Evolutionary conservation across 192 early-diverging fungal genomes (phyloP).

Genomic region (Tieghemiomyces parasiticus): DNA sequence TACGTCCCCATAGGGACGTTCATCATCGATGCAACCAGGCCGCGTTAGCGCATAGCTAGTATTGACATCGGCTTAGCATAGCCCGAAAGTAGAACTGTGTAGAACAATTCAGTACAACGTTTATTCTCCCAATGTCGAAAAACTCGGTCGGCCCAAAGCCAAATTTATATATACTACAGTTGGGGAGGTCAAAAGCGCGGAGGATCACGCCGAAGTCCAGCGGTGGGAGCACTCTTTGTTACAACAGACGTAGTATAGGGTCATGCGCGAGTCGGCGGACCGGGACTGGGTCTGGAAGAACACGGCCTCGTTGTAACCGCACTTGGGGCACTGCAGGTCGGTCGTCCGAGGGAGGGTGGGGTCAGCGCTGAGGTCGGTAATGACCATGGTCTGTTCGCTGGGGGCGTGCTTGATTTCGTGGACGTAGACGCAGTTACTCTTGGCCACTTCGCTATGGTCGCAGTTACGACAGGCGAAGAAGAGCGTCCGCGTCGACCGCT

Average conservation of each 20-base stretch:
- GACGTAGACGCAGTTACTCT: constrained; percentile 55
- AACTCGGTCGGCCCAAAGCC: too few species aligned
- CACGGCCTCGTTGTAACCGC: constrained; percentile 42
- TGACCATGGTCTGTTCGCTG: constrained; percentile 53
- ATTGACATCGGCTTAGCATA: too few species aligned
- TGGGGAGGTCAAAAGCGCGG: too few species aligned
- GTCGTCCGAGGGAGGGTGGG: constrained; percentile 59
- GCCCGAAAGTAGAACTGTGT: too few species aligned
- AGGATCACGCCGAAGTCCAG: constrained; percentile 34
- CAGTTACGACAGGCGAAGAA: constrained; percentile 69
- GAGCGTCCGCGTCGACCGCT: constrained; percentile 32
- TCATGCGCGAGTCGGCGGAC: constrained; percentile 59
- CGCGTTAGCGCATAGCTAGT: too few species aligned
- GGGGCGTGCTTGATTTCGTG: constrained; percentile 50
- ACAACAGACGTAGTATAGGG: constrained; percentile 63
- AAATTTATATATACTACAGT: too few species aligned
- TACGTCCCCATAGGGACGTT: too few species aligned
- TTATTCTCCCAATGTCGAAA: too few species aligned
- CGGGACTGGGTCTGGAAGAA: constrained; percentile 64
- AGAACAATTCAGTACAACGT: too few species aligned
- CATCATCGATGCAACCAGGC: too few species aligned
- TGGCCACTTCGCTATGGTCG: constrained; percentile 49
- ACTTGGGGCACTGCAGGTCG: constrained; percentile 38
- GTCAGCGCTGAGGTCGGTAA: constrained; percentile 57
- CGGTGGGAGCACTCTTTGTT: constrained; percentile 50